These are phyloP conservation scores for Aspergillus sp. DNA, from an alignment of 2,329 filamentous ascomycete genomes.

Conservation along the genomic window DNA sequence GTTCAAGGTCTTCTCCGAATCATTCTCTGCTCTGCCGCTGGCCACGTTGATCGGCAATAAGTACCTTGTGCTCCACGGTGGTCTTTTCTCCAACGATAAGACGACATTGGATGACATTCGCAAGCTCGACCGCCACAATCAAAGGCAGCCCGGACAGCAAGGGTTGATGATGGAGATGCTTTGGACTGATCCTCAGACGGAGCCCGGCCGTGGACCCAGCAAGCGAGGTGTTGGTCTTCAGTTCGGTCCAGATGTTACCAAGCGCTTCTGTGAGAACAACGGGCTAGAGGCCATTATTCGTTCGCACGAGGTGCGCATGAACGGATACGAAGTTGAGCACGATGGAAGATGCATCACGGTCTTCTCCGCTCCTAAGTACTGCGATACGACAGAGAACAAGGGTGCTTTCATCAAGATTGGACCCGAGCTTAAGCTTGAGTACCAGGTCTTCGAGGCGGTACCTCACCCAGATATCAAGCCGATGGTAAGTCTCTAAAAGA, in stretches of 20 bases:
- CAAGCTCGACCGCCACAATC: conserved; percentile 85
- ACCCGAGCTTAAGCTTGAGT: conserved; percentile 85
- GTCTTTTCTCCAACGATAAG: conserved; percentile 91
- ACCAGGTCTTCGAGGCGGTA: conserved; percentile 92
- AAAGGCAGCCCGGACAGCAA: conserved; percentile 87
- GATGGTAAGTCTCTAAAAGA: conserved; percentile 57
- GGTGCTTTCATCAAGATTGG: conserved; percentile 98
- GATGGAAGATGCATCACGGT: conserved; percentile 95
- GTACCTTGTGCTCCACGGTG: conserved; percentile 89
- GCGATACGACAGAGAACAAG: conserved; percentile 96
- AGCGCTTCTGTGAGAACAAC: conserved; percentile 95
- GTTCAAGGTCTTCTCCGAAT: conserved; percentile 98
- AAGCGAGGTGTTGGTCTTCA: conserved; percentile 96
- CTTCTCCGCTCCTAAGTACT: conserved; percentile 96
- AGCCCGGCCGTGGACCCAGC: conserved; percentile 84
- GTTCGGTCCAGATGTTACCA: conserved; percentile 95
- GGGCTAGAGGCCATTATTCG: conserved; percentile 92
- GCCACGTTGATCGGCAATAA: conserved; percentile 90
- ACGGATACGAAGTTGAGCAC: conserved; percentile 98
- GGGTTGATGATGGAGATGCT: conserved; percentile 99
- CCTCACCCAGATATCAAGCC: conserved; percentile 94
- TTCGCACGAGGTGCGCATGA: conserved; percentile 98
- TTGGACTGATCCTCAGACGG: conserved; percentile 93
- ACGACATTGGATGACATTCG: conserved; percentile 89
- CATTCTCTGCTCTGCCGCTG: conserved; percentile 89